Evolutionary conservation across 129 eudicot genomes (phyloP), one percentile per base, ranked within the genome.

Genomic region (Oenanthe sinensis): DNA sequence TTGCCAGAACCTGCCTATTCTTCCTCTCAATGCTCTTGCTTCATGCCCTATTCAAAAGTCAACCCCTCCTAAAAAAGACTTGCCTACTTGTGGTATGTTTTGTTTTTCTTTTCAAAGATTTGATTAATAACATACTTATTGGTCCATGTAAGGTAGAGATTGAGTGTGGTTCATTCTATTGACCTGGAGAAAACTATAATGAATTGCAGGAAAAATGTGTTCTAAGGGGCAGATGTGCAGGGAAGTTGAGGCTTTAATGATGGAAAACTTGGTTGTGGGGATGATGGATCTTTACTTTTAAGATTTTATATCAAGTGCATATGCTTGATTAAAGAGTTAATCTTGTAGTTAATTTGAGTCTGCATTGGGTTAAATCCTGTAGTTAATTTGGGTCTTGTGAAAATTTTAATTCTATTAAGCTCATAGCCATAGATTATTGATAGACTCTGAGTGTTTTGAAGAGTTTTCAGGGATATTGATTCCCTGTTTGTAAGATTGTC

Each of bases 1-100:
- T 28, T 91, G 97, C 78, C 89, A 91, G 45, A 85, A 89, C 63
- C 84, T 91, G 11, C 97, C 97, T 0, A 76, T 91, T 3, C 85
- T 91, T 63, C 97, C 97, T n/a, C 70, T 71, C 45, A 42, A 47
- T 4, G n/a, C 12, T 39, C 44, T 87, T 55, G 39, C 93, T 2
- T 44, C 92, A 44, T 81, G 86, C 84, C 89, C 92, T 45, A 49
- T 81, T 69, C 50, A 36, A 42, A 88, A 77, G 20, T 43, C 87
- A 1, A 45, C 28, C 14, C 4, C 65, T 43, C 68, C 81, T 44
- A 60, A 60, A 4, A 11, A 52, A 39, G 74, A 42, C 54, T 63
- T 62, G 11, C 11, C 84, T 5, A 58, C 89, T 28, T 71, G 30
- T 19, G 84, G 85, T 82, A 84, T 28, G 42, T 65, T 4, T 3